phyloP scores from a whole-genome alignment of 306 rosid genomes.

The Vicia sativa region DNA sequence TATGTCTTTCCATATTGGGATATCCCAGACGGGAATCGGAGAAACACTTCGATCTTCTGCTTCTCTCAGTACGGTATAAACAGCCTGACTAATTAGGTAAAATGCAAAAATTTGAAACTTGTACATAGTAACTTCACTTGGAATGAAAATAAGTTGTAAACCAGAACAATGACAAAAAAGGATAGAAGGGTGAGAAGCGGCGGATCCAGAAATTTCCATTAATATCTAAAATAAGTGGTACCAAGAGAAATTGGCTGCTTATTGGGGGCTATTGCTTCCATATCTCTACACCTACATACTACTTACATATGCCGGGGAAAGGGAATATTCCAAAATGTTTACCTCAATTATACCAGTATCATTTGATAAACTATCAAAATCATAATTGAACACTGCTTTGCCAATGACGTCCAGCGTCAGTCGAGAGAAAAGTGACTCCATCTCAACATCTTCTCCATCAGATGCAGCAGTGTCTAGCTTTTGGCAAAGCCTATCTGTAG shows the following conservation, averaged over 20 bases:
- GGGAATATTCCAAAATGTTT: conserved; percentile 40
- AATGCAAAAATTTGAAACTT: conserved; percentile 39
- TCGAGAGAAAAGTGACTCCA: conserved; percentile 97
- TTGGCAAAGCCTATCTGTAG: conserved; percentile 90
- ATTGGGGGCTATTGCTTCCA: background rate
- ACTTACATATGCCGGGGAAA: conserved; percentile 1
- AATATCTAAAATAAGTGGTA: background rate
- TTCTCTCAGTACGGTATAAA: conserved; percentile 89
- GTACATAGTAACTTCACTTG: conserved; percentile 24
- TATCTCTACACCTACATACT: background rate
- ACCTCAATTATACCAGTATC: conserved; percentile 96
- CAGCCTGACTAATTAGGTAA: conserved; percentile 77
- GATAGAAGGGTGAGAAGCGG: conserved; percentile 13
- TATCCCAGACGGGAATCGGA: conserved; percentile 93
- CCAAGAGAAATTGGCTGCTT: background rate
- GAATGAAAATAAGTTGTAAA: conserved; percentile 35
- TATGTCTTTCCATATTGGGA: conserved; percentile 97
- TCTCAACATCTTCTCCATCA: conserved; percentile 90
- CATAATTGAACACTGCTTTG: conserved; percentile 95
- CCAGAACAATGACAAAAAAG: conserved; percentile 20
- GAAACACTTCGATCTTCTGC: conserved; percentile 94
- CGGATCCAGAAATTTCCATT: background rate
- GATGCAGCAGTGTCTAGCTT: conserved; percentile 84
- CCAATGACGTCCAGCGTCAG: conserved; percentile 93
- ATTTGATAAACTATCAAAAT: conserved; percentile 87